Evolutionary conservation across 2,329 filamentous ascomycete genomes (phyloP).

Genomic region (Hymenoscyphus salicellus): DNA sequence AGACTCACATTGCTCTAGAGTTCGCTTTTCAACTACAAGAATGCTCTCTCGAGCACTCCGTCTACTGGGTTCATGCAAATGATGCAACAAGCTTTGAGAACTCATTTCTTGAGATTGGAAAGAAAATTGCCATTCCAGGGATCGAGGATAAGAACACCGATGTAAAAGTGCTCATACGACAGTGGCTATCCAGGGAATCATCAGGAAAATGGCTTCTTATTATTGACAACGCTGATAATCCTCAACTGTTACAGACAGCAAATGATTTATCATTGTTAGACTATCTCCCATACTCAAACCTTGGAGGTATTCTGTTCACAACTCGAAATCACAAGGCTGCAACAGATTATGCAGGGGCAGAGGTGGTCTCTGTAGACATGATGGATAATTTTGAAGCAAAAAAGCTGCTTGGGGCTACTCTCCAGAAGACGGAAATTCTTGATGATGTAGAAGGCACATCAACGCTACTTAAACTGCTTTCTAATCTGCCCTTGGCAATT

Average conservation of each 20-base stretch:
- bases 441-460: neutral
- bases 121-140: neutral
- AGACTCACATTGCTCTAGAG: neutral
- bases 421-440: neutral
- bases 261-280: neutral
- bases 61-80: neutral
- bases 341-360: neutral
- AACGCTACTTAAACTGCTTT: neutral
- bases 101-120: neutral
- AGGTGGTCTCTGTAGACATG: neutral
- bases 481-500: slow-evolving; percentile 1
- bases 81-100: neutral
- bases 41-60: neutral
- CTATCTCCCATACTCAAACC: neutral
- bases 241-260: neutral
- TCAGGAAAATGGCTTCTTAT: neutral
- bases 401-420: neutral
- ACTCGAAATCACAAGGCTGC: neutral
- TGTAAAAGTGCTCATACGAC: neutral
- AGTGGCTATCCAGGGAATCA: neutral
- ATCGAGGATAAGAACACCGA: neutral
- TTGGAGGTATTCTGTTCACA: neutral
- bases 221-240: neutral
- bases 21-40: neutral
- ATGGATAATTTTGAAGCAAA: neutral